A percentile compares a stretch with the other conserved stretches of the same genome.
Evolutionary conservation across 2,329 filamentous ascomycete species (phyloP).

Genomic region (Scedosporium boydii): DNA sequence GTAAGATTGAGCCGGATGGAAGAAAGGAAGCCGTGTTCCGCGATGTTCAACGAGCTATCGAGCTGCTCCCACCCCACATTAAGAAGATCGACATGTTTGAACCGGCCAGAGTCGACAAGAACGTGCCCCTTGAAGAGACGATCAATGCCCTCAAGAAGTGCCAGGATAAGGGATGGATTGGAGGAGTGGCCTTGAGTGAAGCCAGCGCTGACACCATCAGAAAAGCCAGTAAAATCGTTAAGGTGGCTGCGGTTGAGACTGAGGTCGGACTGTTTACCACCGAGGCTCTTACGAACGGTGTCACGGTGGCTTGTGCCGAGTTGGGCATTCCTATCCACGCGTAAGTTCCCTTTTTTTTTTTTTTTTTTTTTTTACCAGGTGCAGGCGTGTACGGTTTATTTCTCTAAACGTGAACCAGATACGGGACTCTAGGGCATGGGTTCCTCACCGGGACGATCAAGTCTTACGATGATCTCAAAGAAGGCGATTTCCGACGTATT

Average conservation of each 20-base stretch:
- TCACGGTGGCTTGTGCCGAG: conserved; percentile 48
- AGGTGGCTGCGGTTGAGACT: conserved; percentile 39
- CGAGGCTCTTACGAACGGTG: conserved; percentile 39
- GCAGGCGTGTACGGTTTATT: background rate
- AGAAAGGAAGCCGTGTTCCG: conserved; percentile 43
- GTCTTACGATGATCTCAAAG: conserved; percentile 41
- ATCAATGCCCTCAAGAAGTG: conserved; percentile 35
- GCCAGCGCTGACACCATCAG: conserved; percentile 37
- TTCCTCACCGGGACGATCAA: conserved; percentile 46
- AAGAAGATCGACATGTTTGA: conserved; percentile 50
- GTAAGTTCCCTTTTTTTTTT: conserved; percentile 53
- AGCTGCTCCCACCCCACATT: conserved; percentile 40
- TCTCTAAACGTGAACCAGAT: conserved; percentile 8
- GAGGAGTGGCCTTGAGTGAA: conserved; percentile 42
- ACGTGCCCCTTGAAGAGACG: conserved; percentile 32
- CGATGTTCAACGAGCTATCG: conserved; percentile 48
- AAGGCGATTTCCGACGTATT: conserved; percentile 34
- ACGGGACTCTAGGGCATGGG: conserved; percentile 13
- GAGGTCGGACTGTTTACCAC: conserved; percentile 42
- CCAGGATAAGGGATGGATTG: conserved; percentile 41
- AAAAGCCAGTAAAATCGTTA: conserved; percentile 32
- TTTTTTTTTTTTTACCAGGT: background rate
- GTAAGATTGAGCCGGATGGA: conserved; percentile 33
- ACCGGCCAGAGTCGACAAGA: conserved; percentile 45
- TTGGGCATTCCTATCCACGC: conserved; percentile 60